Evolutionary conservation across 202 grass and related monocot species (phyloP).

Genomic region (Carex sylvatica): DNA sequence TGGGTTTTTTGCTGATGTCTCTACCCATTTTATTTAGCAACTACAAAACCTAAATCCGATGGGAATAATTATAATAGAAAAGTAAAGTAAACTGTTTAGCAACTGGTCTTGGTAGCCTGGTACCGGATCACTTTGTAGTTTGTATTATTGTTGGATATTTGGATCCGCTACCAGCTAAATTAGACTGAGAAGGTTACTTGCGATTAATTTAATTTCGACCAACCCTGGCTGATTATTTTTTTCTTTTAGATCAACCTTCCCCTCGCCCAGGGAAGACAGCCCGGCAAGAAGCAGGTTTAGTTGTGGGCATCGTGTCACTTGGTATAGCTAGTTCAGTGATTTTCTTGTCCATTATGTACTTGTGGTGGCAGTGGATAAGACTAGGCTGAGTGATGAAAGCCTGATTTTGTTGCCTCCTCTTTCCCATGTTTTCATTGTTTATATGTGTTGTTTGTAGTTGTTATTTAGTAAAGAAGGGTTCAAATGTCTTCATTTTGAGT

Average conservation of each 20-base stretch:
- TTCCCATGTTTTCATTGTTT: neutral
- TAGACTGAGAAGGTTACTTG: neutral
- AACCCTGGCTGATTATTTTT: neutral
- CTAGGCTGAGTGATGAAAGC: neutral
- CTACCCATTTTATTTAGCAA: neutral
- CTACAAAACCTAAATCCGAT: neutral
- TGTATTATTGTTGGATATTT: constrained; percentile 6
- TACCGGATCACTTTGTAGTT: neutral
- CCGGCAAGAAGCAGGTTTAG: neutral
- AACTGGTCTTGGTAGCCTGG: neutral
- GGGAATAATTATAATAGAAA: neutral
- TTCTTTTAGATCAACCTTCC: neutral
- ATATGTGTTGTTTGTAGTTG: constrained; percentile 15
- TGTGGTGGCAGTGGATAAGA: constrained; percentile 32
- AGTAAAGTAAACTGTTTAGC: neutral
- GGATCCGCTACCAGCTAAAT: neutral
- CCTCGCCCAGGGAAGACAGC: neutral
- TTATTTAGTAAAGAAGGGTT: neutral
- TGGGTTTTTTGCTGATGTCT: neutral
- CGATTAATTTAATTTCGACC: neutral
- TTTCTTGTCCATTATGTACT: constrained; percentile 7
- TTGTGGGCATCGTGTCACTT: constrained; percentile 19
- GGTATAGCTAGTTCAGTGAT: constrained; percentile 25
- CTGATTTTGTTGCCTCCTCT: neutral
- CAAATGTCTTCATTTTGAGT: neutral